A percentile compares a stretch with the other conserved stretches of the same genome.
phyloP scores from a whole-genome alignment of 2,329 filamentous ascomycete genomes.

The Emydomyces testavorans region DNA sequence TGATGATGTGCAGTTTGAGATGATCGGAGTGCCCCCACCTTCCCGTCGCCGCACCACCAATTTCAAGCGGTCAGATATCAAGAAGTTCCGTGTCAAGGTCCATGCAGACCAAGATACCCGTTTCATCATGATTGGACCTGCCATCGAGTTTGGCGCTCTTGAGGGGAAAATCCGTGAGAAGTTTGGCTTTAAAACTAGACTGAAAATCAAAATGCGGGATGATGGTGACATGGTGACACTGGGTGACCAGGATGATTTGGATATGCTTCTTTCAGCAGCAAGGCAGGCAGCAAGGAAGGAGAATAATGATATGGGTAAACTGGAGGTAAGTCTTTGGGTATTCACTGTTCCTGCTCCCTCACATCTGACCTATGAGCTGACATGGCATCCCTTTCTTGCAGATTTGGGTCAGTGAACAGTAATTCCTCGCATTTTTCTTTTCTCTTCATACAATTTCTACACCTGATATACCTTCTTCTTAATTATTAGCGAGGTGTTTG shows the following conservation, averaged over 20 bases:
- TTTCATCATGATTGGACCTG: constrained; percentile 73
- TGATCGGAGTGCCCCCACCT: constrained; percentile 45
- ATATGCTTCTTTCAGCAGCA: constrained; percentile 66
- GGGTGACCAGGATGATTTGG: constrained; percentile 90
- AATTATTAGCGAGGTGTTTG: constrained; percentile 12
- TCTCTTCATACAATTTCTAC: no score
- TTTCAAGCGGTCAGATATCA: constrained; percentile 49
- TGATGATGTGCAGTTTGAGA: constrained; percentile 70
- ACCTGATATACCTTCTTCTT: no score
- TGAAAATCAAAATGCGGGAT: constrained; percentile 84
- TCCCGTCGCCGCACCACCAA: constrained; percentile 26
- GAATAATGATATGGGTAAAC: constrained; percentile 72
- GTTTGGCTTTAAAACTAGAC: constrained; percentile 54
- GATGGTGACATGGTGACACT: constrained; percentile 91
- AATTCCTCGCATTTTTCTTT: constrained; percentile 2
- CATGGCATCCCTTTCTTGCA: background rate
- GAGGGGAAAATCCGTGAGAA: constrained; percentile 73
- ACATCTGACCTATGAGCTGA: background rate
- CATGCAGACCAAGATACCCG: constrained; percentile 75
- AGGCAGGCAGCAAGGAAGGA: constrained; percentile 60
- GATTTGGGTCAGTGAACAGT: constrained; percentile 11
- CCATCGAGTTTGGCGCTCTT: constrained; percentile 64
- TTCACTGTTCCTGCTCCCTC: background rate
- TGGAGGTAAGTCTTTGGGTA: constrained; percentile 67
- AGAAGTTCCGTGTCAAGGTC: constrained; percentile 80